Base-by-base conservation (phyloP, 192 early-diverging fungal species). In the Mortierella antarctica region DNA sequence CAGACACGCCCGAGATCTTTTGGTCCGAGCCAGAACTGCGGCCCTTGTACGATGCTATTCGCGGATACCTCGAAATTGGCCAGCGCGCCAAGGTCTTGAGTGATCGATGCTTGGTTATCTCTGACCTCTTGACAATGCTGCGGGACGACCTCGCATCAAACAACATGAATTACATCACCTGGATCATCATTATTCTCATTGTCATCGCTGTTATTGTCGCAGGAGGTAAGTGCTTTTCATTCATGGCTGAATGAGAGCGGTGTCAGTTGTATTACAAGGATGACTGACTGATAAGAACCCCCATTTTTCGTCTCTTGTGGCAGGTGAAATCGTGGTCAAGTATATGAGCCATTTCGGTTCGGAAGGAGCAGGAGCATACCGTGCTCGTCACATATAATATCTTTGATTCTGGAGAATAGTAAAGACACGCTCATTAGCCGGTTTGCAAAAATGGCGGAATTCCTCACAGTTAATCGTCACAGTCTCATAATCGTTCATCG, bases 1-100 rank as follows among this genome's bases (percentile, higher is more conserved):
- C 59, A 92, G 91, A 92, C 74, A 89, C 89, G 7, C 91, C 91
- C 0, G 94, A 95, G 76, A 92, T 95, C 57, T 95, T 95, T 74
- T 94, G 93, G 92, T 91, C 89, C 45, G 93, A 95, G 48, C 92
- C 92, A 18, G 89, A 92, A 21, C 58, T 95, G 48, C 87, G 93
- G 67, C 91, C 92, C 13, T 71, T 95, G 52, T 95, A 95, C 67
- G 91, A 89, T 73, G 93, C 92, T 23, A 94, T 95, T 62, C 80
- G 92, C 62, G 89, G 86, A 82, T 95, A 95, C 61, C 71, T 95
- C 6, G 93, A 95, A 62, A 87, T 91, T 60, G 74, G 86, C 53
- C 89, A 89, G 68, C 86, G 89, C 6, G 86, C 88, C 46, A 86
- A 88, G 62, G 84, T 91, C 17, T 59, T 91, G 53, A 90, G 89